Base-by-base conservation (phyloP, 2,329 filamentous ascomycete species). In the Epichloe hybrida region DNA sequence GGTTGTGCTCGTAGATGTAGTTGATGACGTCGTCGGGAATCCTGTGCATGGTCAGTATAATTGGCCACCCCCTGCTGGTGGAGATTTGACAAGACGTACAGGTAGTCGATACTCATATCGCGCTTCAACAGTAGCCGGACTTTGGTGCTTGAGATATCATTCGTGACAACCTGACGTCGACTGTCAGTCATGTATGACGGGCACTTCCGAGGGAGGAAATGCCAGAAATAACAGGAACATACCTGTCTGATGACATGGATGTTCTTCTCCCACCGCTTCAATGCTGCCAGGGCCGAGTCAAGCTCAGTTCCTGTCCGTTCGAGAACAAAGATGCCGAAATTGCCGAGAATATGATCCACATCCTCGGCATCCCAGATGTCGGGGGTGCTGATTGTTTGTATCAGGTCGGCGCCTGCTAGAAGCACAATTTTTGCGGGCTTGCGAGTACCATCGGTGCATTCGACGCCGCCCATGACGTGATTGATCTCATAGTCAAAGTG, bases 401-500 rank as follows among this genome's bases (percentile, higher is more conserved):
- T 83, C 50, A 88, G 69, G 64, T 87, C 84, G 7, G 81, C 83
- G 5, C 91, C 90, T 3, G 87, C 89, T 35, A 96, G 76, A 37
- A 96, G 76, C 46, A 87, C 82, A 57, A 96, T 87, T 52, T 82
- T 81, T 17, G 85, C 84, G 12, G 68, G 69, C 65, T 80, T 84
- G 61, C 76, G 80, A 49, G 73, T 72, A 53, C 87, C 88, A 56
- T 84, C 77, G 20, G 76, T 73, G 45, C 76, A 79, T 59, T 86
- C 76, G 34, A 93, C 79, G 9, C 90, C 90, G 6, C 90, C 90
- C 43, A 88, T 78, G 23, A 79, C 77, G 48, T 67, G 62, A 64
- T 96, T 95, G 64, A 96, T 87, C 65, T 96, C 88, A 62, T 91
- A 72, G 57, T 94, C 83, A 60, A 96, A 93, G 67, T 96, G 91